phyloP scores from a whole-genome alignment of 2,329 filamentous ascomycete genomes.

The Coniochaeta sp. region DNA sequence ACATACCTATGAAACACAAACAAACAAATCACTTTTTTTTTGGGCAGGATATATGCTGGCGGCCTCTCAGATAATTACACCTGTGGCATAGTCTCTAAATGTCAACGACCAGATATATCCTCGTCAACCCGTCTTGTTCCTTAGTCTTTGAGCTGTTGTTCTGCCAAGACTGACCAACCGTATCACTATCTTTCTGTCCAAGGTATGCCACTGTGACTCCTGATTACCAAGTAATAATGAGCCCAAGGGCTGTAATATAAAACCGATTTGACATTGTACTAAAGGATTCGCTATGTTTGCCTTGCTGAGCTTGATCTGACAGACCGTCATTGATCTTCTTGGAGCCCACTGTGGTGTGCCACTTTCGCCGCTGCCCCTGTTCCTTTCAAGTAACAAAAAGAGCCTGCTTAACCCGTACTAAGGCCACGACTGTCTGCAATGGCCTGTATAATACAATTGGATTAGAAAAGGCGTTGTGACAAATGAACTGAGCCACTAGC shows the following conservation, averaged over 20 bases:
- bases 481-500: neutral
- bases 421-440: neutral
- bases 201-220: too few species aligned
- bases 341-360: neutral
- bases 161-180: too few species aligned
- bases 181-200: too few species aligned
- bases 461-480: neutral
- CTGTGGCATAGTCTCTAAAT: constrained; percentile 10
- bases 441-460: neutral
- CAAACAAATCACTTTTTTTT: constrained; percentile 1
- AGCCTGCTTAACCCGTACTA: neutral
- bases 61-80: constrained; percentile 4
- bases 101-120: constrained; percentile 11
- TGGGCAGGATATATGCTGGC: constrained; percentile 9
- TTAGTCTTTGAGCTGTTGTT: too few species aligned
- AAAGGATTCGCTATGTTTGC: neutral
- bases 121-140: neutral
- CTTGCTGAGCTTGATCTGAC: neutral
- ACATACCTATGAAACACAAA: constrained; percentile 6
- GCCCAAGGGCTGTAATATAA: too few species aligned
- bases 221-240: too few species aligned
- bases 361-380: neutral
- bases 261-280: neutral
- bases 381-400: neutral
- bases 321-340: neutral